Base-by-base conservation (phyloP, 768 basidiomycete species). In the Macrolepiota dolichaula region DNA sequence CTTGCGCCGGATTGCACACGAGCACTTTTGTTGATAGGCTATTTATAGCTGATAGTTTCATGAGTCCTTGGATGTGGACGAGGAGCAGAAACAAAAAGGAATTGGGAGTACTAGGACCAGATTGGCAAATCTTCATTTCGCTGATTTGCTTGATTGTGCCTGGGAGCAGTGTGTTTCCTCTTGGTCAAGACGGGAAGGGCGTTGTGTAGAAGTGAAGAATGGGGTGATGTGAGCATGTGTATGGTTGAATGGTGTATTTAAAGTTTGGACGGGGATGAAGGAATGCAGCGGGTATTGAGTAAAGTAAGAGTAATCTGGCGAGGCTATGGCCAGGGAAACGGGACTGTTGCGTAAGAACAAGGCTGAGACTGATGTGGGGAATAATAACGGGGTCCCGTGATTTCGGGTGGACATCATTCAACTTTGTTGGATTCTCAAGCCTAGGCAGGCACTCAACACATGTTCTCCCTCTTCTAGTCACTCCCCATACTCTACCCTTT, bases 371-470 rank as follows among this genome's bases (percentile, higher is more conserved):
- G 52, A 54, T 54, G 42, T 35, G 42, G 55, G 32, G 29, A 36
- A 57, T 29, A 57, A 57, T 57, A 49, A 32, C 10, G 24, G 19
- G 24, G 52, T 61, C 59, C 59, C 59, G 59, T 61, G 59, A 61
- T 47, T 52, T 55, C 52, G 24, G 52, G 53, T 40, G n/a, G 49
- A 52, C 57, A 59, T 59, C 57, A 59, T 4, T 40, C n/a, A 59
- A 42, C 29, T 47, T 49, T 55, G 59, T 61, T 61, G 52, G 53
- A 50, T 55, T 61, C 52, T 61, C 46, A 47, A 60, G 53, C 59
- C 29, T 44, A 54, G 44, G 59, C 59, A 61, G 59, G 59, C 59
- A 54, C 59, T 61, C 59, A 61, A 54, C 59, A 61, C 59, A 61
- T 61, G 59, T 61, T 61, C 53, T 42, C 44, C 53, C 53, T 55